Evolutionary conservation across 805 yeast species (phyloP).

Genomic region (Candida sithepensis): DNA sequence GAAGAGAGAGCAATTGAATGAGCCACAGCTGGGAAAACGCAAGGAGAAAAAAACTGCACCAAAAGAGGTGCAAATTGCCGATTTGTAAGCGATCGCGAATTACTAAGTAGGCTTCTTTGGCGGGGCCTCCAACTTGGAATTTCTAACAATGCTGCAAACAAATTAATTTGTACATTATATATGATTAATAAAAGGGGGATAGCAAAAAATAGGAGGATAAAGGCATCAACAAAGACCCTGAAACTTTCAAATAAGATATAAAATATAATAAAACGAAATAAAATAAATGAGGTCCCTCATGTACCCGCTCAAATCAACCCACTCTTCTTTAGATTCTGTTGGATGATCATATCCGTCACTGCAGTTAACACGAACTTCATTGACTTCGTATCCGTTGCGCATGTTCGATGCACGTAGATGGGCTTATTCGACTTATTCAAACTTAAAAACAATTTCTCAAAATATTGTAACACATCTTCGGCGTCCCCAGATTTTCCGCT

Average conservation of each 20-base stretch:
- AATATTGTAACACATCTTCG: conserved; percentile 65
- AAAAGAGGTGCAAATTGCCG: too few relatives aligned
- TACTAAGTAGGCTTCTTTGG: too few relatives aligned
- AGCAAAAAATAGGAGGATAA: too few relatives aligned
- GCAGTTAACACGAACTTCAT: conserved; percentile 91
- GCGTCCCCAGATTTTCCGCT: conserved; percentile 60
- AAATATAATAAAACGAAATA: too few relatives aligned
- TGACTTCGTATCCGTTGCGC: conserved; percentile 88
- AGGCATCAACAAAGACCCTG: background rate
- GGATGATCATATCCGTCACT: conserved; percentile 86
- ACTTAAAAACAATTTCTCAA: conserved; percentile 62
- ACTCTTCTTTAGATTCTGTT: conserved; percentile 72
- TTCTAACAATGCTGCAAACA: too few relatives aligned
- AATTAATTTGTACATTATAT: too few relatives aligned
- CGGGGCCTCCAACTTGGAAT: too few relatives aligned
- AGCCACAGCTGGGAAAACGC: too few relatives aligned
- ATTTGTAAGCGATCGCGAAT: too few relatives aligned
- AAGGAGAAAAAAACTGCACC: too few relatives aligned
- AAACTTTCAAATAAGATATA: background rate
- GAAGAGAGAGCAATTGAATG: background rate
- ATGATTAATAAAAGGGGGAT: too few relatives aligned
- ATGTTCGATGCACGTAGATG: conserved; percentile 88
- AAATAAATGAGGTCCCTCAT: too few relatives aligned
- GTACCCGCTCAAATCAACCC: conserved; percentile 52
- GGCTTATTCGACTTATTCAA: conserved; percentile 65